Evolutionary conservation across 345 rosid species (phyloP), one percentile per base, ranked within the genome.

Genomic region (Abelmoschus esculentus): DNA sequence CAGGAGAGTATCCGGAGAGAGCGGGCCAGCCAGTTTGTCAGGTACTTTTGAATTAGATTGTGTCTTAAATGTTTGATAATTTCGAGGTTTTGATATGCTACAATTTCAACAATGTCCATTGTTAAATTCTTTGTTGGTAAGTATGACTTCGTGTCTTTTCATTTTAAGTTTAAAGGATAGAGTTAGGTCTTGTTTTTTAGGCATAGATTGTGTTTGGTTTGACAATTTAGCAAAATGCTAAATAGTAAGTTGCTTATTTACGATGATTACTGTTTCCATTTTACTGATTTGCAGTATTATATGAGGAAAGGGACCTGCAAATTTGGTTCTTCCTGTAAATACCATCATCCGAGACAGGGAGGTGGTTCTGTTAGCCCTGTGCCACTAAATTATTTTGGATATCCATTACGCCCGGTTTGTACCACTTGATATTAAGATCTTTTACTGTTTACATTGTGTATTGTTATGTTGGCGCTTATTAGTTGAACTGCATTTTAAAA

Each of bases 301-400:
- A 78, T 90, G 96, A 78, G 89, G 82, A 91, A 91, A 0, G 99
- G 97, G 63, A 83, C 87, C 7, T 95, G 99, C 73, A 95, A 89
- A 79, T 95, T 90, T 71, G 99, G 98, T 71, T 85, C 88, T 70
- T 88, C 98, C 60, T 95, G 99, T 79, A 95, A 92, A 81, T 92
- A 85, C 80, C 89, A 90, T 76, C 99, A 95, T 76, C 98, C 98
- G 15, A 87, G 82, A 79, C 93, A 82, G 74, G 93, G 90, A 58
- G 78, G 78, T 70, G 87, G 79, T 80, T 85, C 96, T 69, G 69
- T 70, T 69, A 75, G 72, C 73, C 83, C 83, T 19, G 81, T 85
- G 73, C 36, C 82, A 15, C 72, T 92, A 62, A 95, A 86, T 80
- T 73, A 78, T 77, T 75, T 70, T 76, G 98, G 99, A 66, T 91